phyloP scores from a whole-genome alignment of 306 rosid species.

The Cicer arietinum region DNA sequence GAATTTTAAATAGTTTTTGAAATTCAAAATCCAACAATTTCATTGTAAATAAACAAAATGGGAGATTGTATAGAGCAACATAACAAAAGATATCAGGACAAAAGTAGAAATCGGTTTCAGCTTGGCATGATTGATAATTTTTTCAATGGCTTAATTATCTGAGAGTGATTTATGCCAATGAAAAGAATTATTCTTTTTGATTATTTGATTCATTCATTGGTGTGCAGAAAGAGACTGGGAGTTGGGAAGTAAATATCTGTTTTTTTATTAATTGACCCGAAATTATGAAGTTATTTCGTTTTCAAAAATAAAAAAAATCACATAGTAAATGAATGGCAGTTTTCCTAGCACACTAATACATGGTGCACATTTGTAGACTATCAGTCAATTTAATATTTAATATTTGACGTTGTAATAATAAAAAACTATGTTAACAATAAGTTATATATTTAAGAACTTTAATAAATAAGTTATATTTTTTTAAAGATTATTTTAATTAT shows the following conservation, averaged over 20 bases:
- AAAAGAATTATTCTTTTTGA: neutral
- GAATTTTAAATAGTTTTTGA: too few species aligned
- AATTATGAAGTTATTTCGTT: neutral
- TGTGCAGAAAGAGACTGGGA: neutral
- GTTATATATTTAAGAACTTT: too few species aligned
- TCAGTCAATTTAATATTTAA: too few species aligned
- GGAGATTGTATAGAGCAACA: neutral
- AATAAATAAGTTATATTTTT: too few species aligned
- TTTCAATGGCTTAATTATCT: constrained; percentile 3
- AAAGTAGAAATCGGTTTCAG: constrained; percentile 12
- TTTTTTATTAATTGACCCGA: constrained; percentile 7
- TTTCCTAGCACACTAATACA: neutral
- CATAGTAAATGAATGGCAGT: neutral
- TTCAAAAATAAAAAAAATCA: neutral
- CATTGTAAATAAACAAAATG: too few species aligned
- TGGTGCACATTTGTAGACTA: neutral
- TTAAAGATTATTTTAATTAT: too few species aligned
- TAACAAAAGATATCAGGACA: constrained; percentile 2
- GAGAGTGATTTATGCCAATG: constrained; percentile 2
- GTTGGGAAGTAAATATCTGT: constrained; percentile 11
- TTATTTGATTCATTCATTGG: neutral
- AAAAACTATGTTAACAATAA: too few species aligned
- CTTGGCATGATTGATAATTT: constrained; percentile 19
- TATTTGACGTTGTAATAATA: too few species aligned
- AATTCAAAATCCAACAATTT: too few species aligned